Conservation (phyloP, 2,329 filamentous ascomycete species). For the Ceratocystis huliohia region DNA sequence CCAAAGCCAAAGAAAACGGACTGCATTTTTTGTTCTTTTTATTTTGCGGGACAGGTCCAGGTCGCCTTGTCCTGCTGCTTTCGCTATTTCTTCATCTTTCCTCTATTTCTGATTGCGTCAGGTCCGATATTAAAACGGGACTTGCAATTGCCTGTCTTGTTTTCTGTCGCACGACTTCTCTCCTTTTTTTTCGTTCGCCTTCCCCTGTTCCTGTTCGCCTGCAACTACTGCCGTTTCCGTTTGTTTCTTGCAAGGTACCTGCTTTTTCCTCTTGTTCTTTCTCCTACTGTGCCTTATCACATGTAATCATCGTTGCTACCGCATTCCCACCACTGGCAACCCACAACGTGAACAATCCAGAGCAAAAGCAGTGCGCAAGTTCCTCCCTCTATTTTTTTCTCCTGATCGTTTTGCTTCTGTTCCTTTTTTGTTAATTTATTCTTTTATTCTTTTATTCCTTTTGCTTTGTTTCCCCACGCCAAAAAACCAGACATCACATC, state of each 20-base stretch:
- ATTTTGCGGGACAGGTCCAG: not conserved
- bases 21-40: not conserved
- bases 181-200: not conserved
- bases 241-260: not conserved
- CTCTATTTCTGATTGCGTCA: not conserved
- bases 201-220: not conserved
- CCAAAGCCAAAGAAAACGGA: not conserved
- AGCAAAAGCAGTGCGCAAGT: not conserved
- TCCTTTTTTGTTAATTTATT: not conserved
- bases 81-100: not conserved
- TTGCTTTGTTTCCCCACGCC: not conserved
- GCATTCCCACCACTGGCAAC: conserved; percentile 2
- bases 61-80: not conserved
- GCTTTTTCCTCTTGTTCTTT: not conserved
- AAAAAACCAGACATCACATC: not conserved
- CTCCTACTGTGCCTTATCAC: not conserved
- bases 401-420: not conserved
- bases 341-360: not conserved
- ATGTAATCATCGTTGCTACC: not conserved
- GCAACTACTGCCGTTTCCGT: not conserved
- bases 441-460: not conserved
- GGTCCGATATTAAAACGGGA: not conserved
- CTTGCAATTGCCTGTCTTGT: not conserved
- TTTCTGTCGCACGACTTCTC: not conserved
- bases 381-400: not conserved